Evolutionary conservation across 2,329 filamentous ascomycete species (phyloP), one percentile per base, ranked within the genome.

Genomic region (Berkeleyomyces rouxiae): DNA sequence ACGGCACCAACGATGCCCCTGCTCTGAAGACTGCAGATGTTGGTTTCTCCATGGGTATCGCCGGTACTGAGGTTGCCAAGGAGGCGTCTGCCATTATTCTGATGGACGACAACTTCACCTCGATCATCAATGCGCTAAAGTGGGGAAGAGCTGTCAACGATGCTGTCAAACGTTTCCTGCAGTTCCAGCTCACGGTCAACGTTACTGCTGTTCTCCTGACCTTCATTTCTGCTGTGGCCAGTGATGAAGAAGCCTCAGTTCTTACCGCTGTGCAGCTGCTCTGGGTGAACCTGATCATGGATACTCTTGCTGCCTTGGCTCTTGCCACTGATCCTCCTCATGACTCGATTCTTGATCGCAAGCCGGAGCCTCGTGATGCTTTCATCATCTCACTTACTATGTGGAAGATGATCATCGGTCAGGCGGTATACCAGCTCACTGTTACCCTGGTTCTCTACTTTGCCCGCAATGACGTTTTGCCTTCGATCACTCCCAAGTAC

Each of bases 391-490:
- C 90, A 1, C 77, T 86, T 42, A 91, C 87, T 16, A 97, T 97
- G 92, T 95, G 92, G 92, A 97, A 97, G 79, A 97, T 97, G 92
- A 96, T 97, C 66, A 80, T 96, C 53, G 92, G 91, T 2, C 90
- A 97, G 72, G 84, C 90, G 1, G 79, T 96, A 64, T 97, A 93
- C 73, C 91, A 97, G 72, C 82, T 97, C 3, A 82, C 85, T 31
- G 81, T 84, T 58, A 83, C 90, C 0, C 86, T 96, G 67, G 78
- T 92, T 66, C 79, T 96, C 33, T 91, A 91, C 75, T 97, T 91
- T 68, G 89, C 82, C 23, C 62, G 63, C 13, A 49, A 64, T 31
- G 58, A 61, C 3, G 66, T 67, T 10, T 59, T 67, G 33, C 66
- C 66, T 6, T 61, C 60, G 31, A 58, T 51, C 13, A 59, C 49